phyloP scores from a whole-genome alignment of 1,284 basidiomycete species.

The Pseudozyma sp. region DNA sequence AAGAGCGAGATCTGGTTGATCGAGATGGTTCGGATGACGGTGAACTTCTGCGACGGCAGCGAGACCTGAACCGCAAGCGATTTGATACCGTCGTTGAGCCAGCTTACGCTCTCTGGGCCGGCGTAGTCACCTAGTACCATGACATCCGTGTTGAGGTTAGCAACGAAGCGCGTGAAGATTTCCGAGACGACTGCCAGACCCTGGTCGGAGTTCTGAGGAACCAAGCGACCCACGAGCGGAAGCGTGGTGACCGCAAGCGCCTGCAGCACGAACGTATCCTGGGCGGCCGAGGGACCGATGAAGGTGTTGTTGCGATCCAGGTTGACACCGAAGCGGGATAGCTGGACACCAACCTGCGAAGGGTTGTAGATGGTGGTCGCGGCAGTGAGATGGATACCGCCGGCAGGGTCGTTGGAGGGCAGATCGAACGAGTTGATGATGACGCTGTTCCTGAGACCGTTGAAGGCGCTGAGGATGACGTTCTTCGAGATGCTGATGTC shows the following conservation, averaged over 20 bases:
- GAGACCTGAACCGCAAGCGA: conserved; percentile 75
- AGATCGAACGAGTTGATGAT: conserved; percentile 79
- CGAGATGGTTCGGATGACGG: conserved; percentile 77
- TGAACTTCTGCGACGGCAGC: conserved; percentile 77
- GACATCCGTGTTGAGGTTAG: conserved; percentile 76
- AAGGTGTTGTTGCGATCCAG: conserved; percentile 74
- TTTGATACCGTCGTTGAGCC: conserved; percentile 82
- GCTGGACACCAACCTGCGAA: conserved; percentile 80
- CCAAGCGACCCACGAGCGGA: conserved; percentile 76
- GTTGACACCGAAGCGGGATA: conserved; percentile 76
- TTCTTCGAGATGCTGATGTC: conserved; percentile 75
- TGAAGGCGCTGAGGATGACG: conserved; percentile 80
- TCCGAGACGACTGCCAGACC: conserved; percentile 76
- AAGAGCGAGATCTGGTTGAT: conserved; percentile 77
- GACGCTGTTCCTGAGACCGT: conserved; percentile 77
- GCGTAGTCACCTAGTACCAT: conserved; percentile 76
- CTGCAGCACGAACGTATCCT: conserved; percentile 73
- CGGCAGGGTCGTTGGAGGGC: conserved; percentile 78
- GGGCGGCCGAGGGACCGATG: conserved; percentile 75
- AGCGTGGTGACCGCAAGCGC: conserved; percentile 74
- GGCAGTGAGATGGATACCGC: conserved; percentile 79
- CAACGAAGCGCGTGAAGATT: conserved; percentile 81
- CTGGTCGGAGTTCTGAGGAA: conserved; percentile 73
- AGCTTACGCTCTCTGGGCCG: conserved; percentile 75
- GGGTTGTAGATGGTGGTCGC: conserved; percentile 77